These are phyloP conservation scores for Escovopsis sp. DNA, from an alignment of 2,329 filamentous ascomycete genomes.

Conservation along the genomic window DNA sequence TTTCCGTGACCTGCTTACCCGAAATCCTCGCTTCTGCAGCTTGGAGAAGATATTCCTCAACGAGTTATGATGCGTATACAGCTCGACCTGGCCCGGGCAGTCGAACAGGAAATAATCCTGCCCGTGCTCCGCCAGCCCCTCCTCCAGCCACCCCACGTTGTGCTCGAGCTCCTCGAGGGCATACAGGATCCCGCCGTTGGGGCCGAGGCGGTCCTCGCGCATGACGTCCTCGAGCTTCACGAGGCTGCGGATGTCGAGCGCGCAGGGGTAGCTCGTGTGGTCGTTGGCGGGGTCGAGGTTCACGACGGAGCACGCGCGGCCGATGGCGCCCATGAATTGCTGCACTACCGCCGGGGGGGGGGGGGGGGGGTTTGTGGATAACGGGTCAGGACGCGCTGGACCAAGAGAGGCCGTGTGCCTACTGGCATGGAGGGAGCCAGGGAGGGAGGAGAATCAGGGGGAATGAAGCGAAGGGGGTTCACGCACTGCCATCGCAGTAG, in stretches of 20 bases:
- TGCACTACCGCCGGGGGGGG: no score
- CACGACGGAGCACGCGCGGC: constrained; percentile 83
- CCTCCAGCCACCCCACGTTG: constrained; percentile 84
- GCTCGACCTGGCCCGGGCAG: constrained; percentile 90
- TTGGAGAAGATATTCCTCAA: constrained; percentile 82
- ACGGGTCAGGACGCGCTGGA: no score
- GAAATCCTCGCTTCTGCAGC: constrained; percentile 80
- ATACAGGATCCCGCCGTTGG: constrained; percentile 85
- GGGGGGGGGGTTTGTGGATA: no score
- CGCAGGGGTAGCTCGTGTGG: constrained; percentile 72
- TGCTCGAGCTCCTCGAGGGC: constrained; percentile 89
- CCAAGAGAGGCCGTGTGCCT: no score
- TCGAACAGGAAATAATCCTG: constrained; percentile 94
- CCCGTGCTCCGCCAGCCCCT: constrained; percentile 61
- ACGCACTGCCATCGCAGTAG: constrained; percentile 83
- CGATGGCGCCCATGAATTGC: constrained; percentile 92
- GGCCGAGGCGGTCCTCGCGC: constrained; percentile 76
- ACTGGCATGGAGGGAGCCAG: no score
- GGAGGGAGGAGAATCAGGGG: no score
- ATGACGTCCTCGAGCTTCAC: constrained; percentile 91
- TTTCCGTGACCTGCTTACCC: no score
- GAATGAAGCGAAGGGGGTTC: neutral
- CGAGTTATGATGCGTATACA: constrained; percentile 90
- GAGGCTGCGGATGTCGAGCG: constrained; percentile 77
- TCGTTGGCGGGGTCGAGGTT: constrained; percentile 98